phyloP scores from a whole-genome alignment of 139 green algal species.

The Closterium sp. region DNA sequence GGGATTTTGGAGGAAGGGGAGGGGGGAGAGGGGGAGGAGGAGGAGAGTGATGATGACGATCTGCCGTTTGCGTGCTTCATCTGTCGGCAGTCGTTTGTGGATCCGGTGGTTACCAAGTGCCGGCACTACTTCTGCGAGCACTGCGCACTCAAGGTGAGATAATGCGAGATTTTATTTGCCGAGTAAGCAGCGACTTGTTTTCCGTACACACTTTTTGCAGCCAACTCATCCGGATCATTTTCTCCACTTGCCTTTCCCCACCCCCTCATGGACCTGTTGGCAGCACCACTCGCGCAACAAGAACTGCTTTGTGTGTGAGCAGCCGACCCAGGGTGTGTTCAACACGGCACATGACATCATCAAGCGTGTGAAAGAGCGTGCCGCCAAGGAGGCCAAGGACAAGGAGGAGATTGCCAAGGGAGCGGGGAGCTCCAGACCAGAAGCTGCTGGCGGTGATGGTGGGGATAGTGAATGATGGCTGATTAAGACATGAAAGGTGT shows the following conservation, averaged over 20 bases:
- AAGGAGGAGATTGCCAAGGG: constrained; percentile 11
- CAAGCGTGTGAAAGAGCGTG: constrained; percentile 74
- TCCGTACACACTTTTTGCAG: too few relatives aligned
- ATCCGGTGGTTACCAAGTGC: constrained; percentile 92
- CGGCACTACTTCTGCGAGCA: constrained; percentile 97
- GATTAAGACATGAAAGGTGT: too few relatives aligned
- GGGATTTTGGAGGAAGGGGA: constrained; percentile 68
- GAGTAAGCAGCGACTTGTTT: too few relatives aligned
- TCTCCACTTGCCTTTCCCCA: not conserved
- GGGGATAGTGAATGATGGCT: not conserved
- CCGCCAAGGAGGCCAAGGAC: constrained; percentile 18
- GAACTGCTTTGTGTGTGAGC: constrained; percentile 87
- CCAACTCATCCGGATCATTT: not conserved
- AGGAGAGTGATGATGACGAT: constrained; percentile 67
- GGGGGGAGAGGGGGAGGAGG: constrained; percentile 55
- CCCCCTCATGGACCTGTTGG: not conserved
- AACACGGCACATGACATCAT: constrained; percentile 91
- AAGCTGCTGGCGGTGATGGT: not conserved
- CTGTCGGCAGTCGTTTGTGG: constrained; percentile 79
- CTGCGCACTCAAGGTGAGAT: constrained; percentile 82
- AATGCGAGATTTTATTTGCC: not conserved
- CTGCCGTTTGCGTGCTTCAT: constrained; percentile 94
- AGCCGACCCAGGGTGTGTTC: constrained; percentile 91
- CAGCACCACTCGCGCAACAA: constrained; percentile 74
- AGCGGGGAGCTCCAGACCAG: not conserved